These are phyloP conservation scores for Amanita polypyramis DNA, from an alignment of 768 basidiomycete genomes.

Conservation along the genomic window DNA sequence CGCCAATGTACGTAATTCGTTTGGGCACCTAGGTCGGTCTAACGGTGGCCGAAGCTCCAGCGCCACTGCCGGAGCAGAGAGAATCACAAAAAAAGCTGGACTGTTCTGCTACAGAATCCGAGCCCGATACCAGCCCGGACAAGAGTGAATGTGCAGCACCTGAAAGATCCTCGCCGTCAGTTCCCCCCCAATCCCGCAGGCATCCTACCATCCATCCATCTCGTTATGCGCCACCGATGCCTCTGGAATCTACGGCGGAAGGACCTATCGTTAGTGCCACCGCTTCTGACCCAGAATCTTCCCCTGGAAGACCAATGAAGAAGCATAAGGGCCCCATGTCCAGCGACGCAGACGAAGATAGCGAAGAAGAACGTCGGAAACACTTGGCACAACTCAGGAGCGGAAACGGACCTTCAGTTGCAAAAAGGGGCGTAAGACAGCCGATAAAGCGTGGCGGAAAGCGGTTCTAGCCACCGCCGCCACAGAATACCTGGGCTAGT, in stretches of 20 bases:
- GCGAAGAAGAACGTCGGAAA: conserved; percentile 41
- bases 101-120: conserved; percentile 39
- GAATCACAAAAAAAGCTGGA: neutral
- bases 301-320: conserved; percentile 38
- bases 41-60: conserved; percentile 6
- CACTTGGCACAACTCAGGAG: conserved; percentile 15
- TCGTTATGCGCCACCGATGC: neutral
- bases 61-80: neutral
- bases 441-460: conserved; percentile 70
- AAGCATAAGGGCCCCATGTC: conserved; percentile 28
- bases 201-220: conserved; percentile 1
- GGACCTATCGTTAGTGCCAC: conserved; percentile 13
- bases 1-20: conserved; percentile 8
- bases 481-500: neutral
- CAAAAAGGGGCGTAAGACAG: conserved; percentile 49
- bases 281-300: conserved; percentile 39
- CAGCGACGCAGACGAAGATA: conserved; percentile 39
- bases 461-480: conserved; percentile 40
- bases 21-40: neutral
- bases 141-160: conserved; percentile 11
- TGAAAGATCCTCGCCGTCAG: conserved; percentile 12
- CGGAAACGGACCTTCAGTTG: conserved; percentile 19
- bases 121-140: conserved; percentile 19
- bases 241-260: neutral
- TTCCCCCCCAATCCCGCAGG: conserved; percentile 2